Evolutionary conservation across 2,329 filamentous ascomycete genomes (phyloP).

Genomic region (Ambrosiella xylebori): DNA sequence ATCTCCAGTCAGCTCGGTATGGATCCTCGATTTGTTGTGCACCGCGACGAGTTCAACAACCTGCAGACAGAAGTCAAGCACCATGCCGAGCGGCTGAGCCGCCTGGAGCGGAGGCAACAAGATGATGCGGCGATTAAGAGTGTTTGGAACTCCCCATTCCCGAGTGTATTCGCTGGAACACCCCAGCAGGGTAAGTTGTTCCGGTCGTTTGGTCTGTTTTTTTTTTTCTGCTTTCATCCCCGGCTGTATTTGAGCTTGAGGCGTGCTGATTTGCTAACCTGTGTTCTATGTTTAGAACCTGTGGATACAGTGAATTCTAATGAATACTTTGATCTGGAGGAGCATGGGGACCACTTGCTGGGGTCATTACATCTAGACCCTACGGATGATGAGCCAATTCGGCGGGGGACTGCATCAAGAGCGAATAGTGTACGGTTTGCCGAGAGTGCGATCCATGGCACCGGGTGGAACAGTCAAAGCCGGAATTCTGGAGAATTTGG

Average conservation of each 20-base stretch:
- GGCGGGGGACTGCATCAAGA: conserved; percentile 71
- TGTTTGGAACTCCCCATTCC: conserved; percentile 88
- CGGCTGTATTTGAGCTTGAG: not conserved
- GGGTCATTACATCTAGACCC: conserved; percentile 65
- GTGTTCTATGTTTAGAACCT: not conserved
- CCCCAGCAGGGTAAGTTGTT: conserved; percentile 61
- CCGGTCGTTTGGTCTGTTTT: not conserved
- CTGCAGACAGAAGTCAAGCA: conserved; percentile 56
- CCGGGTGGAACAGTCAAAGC: conserved; percentile 57
- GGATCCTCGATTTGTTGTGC: conserved; percentile 43
- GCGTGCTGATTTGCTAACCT: not conserved
- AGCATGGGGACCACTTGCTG: conserved; percentile 64
- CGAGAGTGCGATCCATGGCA: conserved; percentile 81
- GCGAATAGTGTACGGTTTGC: conserved; percentile 97
- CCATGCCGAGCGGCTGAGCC: conserved; percentile 43
- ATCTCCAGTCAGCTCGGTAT: conserved; percentile 27
- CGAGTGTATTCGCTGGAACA: conserved; percentile 64
- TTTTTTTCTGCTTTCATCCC: conserved; percentile 5
- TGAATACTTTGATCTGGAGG: conserved; percentile 81
- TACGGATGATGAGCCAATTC: conserved; percentile 68
- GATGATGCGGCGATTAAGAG: conserved; percentile 59
- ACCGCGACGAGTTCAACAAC: conserved; percentile 48
- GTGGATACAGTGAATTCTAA: conserved; percentile 26
- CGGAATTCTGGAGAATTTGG: conserved; percentile 72
- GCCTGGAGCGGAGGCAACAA: conserved; percentile 49